A percentile compares a stretch with the other conserved stretches of the same genome.
These are phyloP conservation scores for Coemansia sp. DNA, from an alignment of 192 early-diverging fungal species.

Conservation along the genomic window DNA sequence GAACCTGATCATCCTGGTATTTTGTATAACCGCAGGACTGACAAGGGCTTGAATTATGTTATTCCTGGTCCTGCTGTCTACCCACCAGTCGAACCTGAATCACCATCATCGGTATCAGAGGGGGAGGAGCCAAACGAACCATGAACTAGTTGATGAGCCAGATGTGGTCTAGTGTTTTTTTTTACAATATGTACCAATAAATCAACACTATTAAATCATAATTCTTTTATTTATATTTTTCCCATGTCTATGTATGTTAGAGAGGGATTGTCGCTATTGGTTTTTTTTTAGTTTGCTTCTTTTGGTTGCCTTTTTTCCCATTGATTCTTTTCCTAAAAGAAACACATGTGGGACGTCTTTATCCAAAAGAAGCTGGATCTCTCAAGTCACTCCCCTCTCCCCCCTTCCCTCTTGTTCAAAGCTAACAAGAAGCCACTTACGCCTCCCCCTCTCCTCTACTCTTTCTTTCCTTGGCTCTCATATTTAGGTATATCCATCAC, in stretches of 20 bases:
- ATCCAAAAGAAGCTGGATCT: background rate
- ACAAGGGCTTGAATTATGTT: constrained; percentile 9
- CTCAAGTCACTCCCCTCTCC: background rate
- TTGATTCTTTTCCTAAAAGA: background rate
- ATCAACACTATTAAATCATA: no score
- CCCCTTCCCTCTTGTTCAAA: background rate
- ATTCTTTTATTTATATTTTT: no score
- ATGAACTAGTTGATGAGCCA: background rate
- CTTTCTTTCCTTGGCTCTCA: background rate
- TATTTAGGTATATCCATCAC: background rate
- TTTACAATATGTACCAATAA: no score
- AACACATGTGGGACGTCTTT: background rate
- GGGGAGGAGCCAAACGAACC: background rate
- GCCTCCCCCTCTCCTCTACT: background rate
- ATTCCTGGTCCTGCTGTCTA: constrained; percentile 24
- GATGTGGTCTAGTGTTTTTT: no score
- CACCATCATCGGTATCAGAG: no score
- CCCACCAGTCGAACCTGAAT: background rate
- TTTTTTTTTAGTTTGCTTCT: background rate
- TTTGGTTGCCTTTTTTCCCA: background rate
- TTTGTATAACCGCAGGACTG: background rate
- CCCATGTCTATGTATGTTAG: no score
- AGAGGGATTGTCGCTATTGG: background rate
- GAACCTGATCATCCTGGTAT: constrained; percentile 17
- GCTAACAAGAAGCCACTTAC: background rate